A percentile compares a stretch with the other conserved stretches of the same genome.
These are phyloP conservation scores for Wallacemonas rigidus DNA, from an alignment of 208 protist genomes.

Conservation along the genomic window DNA sequence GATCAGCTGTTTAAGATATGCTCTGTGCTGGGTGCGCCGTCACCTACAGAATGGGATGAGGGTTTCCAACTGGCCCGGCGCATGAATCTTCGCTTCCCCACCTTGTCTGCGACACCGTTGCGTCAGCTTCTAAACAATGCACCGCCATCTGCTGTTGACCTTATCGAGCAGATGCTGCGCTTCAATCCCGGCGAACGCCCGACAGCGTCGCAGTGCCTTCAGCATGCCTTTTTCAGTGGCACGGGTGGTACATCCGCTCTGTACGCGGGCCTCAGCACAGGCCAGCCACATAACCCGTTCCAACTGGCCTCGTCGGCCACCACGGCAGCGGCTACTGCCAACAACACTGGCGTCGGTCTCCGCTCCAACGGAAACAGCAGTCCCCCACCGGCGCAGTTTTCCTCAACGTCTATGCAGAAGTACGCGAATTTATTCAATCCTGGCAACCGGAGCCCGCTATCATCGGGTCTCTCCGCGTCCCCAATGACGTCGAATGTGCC, in stretches of 20 bases:
- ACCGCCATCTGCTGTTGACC: slow-evolving; percentile 91
- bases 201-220: slow-evolving; percentile 92
- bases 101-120: slow-evolving; percentile 87
- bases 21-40: slow-evolving; percentile 91
- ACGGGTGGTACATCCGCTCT: slow-evolving; percentile 62
- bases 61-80: slow-evolving; percentile 87
- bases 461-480: slow-evolving; percentile 20
- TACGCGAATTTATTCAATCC: slow-evolving; percentile 69
- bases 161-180: slow-evolving; percentile 95
- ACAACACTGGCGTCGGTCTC: slow-evolving; percentile 29
- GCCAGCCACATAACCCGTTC: slow-evolving; percentile 91
- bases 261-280: slow-evolving; percentile 81
- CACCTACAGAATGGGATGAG: slow-evolving; percentile 90
- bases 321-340: slow-evolving; percentile 22
- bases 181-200: slow-evolving; percentile 96
- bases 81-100: slow-evolving; percentile 96
- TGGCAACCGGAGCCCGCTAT: slow-evolving; percentile 54
- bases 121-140: slow-evolving; percentile 90
- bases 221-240: slow-evolving; percentile 96
- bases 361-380: slow-evolving; percentile 39
- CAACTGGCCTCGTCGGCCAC: slow-evolving; percentile 44
- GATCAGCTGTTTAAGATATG: slow-evolving; percentile 98
- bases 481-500: slow-evolving; percentile 23
- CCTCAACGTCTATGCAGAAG: slow-evolving; percentile 43
- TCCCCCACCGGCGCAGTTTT: slow-evolving; percentile 37